Conservation (phyloP, 345 rosid genomes). For the Citrus glauca region DNA sequence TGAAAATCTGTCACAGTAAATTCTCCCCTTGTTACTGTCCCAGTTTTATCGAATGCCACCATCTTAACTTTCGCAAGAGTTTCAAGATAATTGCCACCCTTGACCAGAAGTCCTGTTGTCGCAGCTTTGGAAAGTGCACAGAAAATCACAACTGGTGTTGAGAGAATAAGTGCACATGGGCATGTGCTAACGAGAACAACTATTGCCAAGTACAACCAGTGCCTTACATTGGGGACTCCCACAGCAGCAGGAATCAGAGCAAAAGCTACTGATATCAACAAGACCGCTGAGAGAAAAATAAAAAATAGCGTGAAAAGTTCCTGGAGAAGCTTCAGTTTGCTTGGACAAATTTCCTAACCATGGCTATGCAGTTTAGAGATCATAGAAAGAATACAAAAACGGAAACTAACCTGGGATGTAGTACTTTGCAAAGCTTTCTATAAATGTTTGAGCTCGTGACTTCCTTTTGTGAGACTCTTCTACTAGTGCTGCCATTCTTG, state of each 20-base stretch:
- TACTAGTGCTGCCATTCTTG: constrained; percentile 83
- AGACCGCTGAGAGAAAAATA: constrained; percentile 41
- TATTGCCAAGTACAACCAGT: constrained; percentile 76
- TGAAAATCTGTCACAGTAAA: constrained; percentile 65
- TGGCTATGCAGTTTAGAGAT: too few species aligned
- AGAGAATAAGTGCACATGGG: constrained; percentile 87
- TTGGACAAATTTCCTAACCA: too few species aligned
- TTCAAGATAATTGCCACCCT: constrained; percentile 85
- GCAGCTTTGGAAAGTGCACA: constrained; percentile 92
- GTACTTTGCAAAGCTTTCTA: constrained; percentile 66
- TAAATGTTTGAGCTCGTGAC: constrained; percentile 67
- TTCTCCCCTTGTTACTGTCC: constrained; percentile 87
- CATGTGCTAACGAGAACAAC: constrained; percentile 86
- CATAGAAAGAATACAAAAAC: too few species aligned
- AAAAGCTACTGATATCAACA: constrained; percentile 50
- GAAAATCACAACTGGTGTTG: constrained; percentile 88
- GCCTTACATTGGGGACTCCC: constrained; percentile 29
- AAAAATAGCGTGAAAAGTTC: not conserved
- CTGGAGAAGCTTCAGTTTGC: too few species aligned
- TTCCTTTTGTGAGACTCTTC: constrained; percentile 93
- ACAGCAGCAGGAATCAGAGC: constrained; percentile 55
- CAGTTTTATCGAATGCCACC: constrained; percentile 86
- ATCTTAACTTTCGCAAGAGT: constrained; percentile 64
- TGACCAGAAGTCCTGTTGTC: constrained; percentile 69
- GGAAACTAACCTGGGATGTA: constrained; percentile 74